Base-by-base conservation (phyloP, 225 moss, liverwort and hornwort genomes). In the Ulota crispa region DNA sequence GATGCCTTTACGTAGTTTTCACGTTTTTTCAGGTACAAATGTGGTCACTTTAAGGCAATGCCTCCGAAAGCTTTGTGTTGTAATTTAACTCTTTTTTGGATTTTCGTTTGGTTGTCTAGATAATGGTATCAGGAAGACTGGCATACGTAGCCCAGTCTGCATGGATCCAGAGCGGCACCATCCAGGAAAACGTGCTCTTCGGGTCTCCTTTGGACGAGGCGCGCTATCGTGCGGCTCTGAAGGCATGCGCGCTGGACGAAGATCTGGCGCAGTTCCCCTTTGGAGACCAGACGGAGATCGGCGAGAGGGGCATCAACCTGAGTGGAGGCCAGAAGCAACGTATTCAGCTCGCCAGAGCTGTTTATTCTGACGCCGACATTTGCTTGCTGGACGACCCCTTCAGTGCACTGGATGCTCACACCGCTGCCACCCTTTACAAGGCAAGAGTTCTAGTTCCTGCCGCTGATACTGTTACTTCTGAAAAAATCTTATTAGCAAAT, bases 311-410 rank as follows among this genome's bases (percentile, higher is more conserved):
- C 7, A 83, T 92, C 78, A 95, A 93, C 20, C 69, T 93, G 83
- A 95, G 95, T 73, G 95, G 93, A 39, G 95, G 95, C 4, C 95
- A 95, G 78, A 95, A 92, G 86, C 93, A 92, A 31, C 81, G 93
- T 43, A 85, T 93, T 63, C 92, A 93, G 73, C 72, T 95, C 64
- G 95, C 95, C 12, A 84, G 95, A 18, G 95, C 93, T 56, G 91
- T 92, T 19, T 93, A 95, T 78, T 81, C 86, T 5, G 91, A 92
- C 43, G 92, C 91, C 9, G 91, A 93, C 60, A 57, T 95, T 26
- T 92, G 86, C 68, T 71, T 95, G 43, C 71, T 95, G 70, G 95
- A 95, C 57, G 95, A 95, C 72, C 92, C 92, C 15, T 92, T 95
- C 13, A 93, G 93, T 83, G 95, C 93, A 10, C 88, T 95, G 11